Conservation (phyloP, 495 filamentous ascomycete genomes). For the Penicillium paradoxum region DNA sequence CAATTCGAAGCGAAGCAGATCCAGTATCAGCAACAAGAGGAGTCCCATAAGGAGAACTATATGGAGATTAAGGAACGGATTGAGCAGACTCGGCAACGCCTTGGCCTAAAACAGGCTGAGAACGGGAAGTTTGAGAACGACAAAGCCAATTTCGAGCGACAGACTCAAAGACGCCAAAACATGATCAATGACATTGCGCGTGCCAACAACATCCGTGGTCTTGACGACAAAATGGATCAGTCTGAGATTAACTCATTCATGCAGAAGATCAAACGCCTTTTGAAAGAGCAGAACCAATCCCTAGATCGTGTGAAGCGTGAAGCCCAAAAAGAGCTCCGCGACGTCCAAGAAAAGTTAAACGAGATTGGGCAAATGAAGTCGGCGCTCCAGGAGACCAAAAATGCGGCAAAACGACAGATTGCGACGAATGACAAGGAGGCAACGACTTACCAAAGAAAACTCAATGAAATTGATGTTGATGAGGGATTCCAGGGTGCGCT, state of each 20-base stretch:
- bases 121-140: conserved; percentile 80
- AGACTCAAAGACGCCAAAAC: conserved; percentile 60
- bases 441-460: conserved; percentile 53
- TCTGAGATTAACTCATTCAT: conserved; percentile 69
- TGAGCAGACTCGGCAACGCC: conserved; percentile 48
- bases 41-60: conserved; percentile 55
- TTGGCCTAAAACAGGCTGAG: conserved; percentile 74
- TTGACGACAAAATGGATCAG: conserved; percentile 73
- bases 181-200: conserved; percentile 75
- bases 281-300: conserved; percentile 69
- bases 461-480: conserved; percentile 69
- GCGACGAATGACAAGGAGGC: conserved; percentile 63
- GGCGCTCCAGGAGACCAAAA: conserved; percentile 64
- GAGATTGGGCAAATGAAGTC: conserved; percentile 65
- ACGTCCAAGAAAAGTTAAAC: conserved; percentile 60
- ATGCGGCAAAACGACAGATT: conserved; percentile 63
- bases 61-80: conserved; percentile 59
- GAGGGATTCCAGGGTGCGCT: conserved; percentile 75
- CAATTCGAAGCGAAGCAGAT: conserved; percentile 73
- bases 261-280: conserved; percentile 64
- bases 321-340: conserved; percentile 63
- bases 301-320: conserved; percentile 70
- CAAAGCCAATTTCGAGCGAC: conserved; percentile 77
- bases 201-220: conserved; percentile 77
- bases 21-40: conserved; percentile 57